These are phyloP conservation scores for Aspergillus quadricinctus DNA, from an alignment of 2,329 filamentous ascomycete species.

Conservation along the genomic window DNA sequence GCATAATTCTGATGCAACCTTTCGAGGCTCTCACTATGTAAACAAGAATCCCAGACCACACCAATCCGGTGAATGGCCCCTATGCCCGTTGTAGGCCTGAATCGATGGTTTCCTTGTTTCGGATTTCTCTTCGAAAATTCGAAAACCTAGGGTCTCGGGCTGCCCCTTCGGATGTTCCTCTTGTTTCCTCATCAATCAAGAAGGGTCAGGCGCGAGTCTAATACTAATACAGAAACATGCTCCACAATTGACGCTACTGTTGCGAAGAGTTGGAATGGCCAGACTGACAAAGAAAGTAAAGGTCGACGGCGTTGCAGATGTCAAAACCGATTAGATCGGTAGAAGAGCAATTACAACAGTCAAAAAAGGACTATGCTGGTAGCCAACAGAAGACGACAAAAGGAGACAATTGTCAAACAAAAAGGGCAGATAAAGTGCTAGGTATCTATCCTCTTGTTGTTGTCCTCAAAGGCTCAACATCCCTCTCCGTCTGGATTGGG, in stretches of 20 bases:
- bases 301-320: not conserved
- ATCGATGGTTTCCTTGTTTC: not conserved
- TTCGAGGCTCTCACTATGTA: not conserved
- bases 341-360: not conserved
- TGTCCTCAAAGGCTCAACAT: not conserved
- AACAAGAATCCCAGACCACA: not conserved
- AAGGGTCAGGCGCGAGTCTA: not conserved
- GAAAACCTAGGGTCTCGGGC: not conserved
- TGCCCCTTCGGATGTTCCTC: not conserved
- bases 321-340: not conserved
- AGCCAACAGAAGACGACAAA: not conserved
- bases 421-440: not conserved
- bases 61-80: not conserved
- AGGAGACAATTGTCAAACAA: not conserved
- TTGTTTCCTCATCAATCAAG: not conserved
- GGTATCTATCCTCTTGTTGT: not conserved
- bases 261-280: not conserved
- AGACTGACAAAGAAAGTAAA: not conserved
- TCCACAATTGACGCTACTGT: not conserved
- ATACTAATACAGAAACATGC: not conserved
- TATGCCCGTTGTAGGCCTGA: not conserved
- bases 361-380: not conserved
- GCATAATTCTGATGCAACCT: not conserved
- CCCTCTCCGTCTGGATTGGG: not conserved
- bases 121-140: not conserved